phyloP scores from a whole-genome alignment of 2,329 filamentous ascomycete species.

The Hymenoscyphus linearis region DNA sequence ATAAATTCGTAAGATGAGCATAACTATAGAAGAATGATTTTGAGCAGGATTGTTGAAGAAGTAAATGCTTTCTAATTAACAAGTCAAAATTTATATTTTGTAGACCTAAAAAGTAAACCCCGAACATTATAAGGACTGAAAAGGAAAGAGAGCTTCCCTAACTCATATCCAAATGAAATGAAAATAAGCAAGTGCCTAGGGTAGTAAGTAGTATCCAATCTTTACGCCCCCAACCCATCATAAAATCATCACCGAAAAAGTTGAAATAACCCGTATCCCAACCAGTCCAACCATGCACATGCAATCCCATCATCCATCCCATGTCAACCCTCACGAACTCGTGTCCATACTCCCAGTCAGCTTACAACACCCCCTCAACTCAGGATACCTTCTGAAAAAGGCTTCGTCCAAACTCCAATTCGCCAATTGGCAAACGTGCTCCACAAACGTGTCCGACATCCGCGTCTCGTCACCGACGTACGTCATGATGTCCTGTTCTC shows the following conservation, averaged over 20 bases:
- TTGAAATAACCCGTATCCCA: background rate
- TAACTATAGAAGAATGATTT: too few relatives aligned
- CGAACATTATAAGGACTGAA: background rate
- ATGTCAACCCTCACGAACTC: background rate
- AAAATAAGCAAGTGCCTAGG: background rate
- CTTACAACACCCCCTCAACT: conserved; percentile 19
- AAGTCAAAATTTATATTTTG: background rate
- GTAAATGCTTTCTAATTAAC: background rate
- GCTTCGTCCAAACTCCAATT: conserved; percentile 28
- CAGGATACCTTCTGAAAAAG: conserved; percentile 25
- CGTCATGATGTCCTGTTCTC: conserved; percentile 17
- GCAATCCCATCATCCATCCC: background rate
- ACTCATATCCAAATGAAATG: background rate
- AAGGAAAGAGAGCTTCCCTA: background rate
- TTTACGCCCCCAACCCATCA: background rate
- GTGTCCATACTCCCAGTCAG: conserved; percentile 10
- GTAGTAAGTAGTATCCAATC: background rate
- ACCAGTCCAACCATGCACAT: background rate
- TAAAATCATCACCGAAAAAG: background rate
- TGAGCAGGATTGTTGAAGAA: too few relatives aligned
- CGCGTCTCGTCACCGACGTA: conserved; percentile 21
- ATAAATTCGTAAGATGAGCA: too few relatives aligned
- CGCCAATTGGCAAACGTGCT: conserved; percentile 15
- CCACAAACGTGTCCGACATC: conserved; percentile 19
- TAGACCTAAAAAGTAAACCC: background rate